Conservation (phyloP, 768 basidiomycete genomes). For the Rhizopogon salebrosus region DNA sequence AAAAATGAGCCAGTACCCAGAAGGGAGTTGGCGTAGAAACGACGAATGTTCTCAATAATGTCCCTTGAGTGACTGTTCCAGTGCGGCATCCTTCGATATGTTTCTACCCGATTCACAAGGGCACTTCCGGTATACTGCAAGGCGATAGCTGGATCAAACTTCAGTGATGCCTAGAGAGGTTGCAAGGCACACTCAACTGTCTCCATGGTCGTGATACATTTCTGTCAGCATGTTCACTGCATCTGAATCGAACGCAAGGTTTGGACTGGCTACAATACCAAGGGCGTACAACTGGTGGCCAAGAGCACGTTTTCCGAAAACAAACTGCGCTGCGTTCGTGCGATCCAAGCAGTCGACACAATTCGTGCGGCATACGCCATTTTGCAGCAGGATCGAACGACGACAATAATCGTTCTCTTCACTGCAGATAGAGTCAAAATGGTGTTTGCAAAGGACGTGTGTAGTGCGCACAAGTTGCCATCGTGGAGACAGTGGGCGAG, state of each 20-base stretch:
- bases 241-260: conserved; percentile 88
- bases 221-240: conserved; percentile 96
- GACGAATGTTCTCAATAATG: conserved; percentile 89
- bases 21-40: conserved; percentile 93
- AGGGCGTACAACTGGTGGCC: conserved; percentile 95
- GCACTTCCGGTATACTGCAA: conserved; percentile 96
- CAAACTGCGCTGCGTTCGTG: conserved; percentile 95
- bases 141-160: conserved; percentile 62
- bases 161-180: not conserved
- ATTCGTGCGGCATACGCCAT: conserved; percentile 89
- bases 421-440: not conserved
- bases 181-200: conserved; percentile 52
- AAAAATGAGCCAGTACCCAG: conserved; percentile 46
- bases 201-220: conserved; percentile 98
- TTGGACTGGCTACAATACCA: conserved; percentile 80
- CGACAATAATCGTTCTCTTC: conserved; percentile 41
- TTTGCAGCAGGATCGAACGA: conserved; percentile 72
- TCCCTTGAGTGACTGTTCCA: conserved; percentile 98
- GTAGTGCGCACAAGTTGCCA: conserved; percentile 26
- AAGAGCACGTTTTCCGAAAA: conserved; percentile 90
- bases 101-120: conserved; percentile 93
- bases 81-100: conserved; percentile 90
- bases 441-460: not conserved
- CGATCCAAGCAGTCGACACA: conserved; percentile 97
- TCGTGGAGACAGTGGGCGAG: conserved; percentile 61